A percentile compares a stretch with the other conserved stretches of the same genome.
phyloP scores from a whole-genome alignment of 306 rosid species.

The Quercus suber region DNA sequence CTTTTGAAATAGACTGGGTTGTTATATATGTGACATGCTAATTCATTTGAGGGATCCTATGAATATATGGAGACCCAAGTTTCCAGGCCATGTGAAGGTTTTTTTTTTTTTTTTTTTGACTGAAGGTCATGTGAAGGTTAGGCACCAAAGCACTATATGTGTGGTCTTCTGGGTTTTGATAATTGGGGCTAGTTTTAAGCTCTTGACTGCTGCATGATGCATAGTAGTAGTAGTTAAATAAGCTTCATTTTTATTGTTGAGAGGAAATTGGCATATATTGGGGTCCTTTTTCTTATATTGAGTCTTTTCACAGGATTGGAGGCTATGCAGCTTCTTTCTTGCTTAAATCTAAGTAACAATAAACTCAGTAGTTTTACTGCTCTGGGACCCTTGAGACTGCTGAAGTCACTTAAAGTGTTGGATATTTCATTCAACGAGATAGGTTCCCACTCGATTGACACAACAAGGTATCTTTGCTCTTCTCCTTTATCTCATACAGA shows the following conservation, averaged over 20 bases:
- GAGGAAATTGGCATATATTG: slow-evolving; percentile 11
- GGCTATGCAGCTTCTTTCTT: slow-evolving; percentile 80
- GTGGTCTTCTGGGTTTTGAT: background rate
- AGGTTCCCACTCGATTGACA: slow-evolving; percentile 66
- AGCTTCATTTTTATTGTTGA: background rate
- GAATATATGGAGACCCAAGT: background rate
- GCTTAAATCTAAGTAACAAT: slow-evolving; percentile 76
- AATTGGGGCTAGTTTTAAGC: background rate
- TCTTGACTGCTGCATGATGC: slow-evolving; percentile 2
- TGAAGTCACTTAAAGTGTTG: slow-evolving; percentile 62
- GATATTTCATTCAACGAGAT: slow-evolving; percentile 70
- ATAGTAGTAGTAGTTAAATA: background rate
- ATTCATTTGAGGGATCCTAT: background rate
- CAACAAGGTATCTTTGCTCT: slow-evolving; percentile 62
- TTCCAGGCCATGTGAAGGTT: background rate
- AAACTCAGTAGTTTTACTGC: slow-evolving; percentile 67
- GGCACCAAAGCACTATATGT: background rate
- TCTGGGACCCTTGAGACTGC: slow-evolving; percentile 59
- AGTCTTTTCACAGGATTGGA: slow-evolving; percentile 70
- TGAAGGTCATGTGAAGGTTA: background rate
- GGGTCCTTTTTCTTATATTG: background rate
- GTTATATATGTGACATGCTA: background rate
- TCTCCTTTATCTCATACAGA: slow-evolving; percentile 75
- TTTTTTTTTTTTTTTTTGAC: too few species aligned
- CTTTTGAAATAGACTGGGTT: background rate